Conservation (phyloP, 106 monocot species). For the Platanthera zijinensis region DNA sequence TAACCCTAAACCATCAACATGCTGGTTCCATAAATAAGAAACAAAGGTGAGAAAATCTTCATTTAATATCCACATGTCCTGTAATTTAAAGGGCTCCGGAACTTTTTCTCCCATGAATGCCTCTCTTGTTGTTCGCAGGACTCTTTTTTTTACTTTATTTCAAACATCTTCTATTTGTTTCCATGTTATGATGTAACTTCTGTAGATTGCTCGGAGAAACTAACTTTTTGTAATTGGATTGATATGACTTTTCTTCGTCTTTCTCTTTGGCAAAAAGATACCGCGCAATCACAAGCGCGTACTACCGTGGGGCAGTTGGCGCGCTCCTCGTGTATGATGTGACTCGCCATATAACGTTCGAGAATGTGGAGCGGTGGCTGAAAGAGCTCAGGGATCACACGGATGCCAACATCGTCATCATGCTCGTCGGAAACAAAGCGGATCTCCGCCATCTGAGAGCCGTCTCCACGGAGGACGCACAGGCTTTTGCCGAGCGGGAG, state of each 20-base stretch:
- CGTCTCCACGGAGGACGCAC: slow-evolving; percentile 4
- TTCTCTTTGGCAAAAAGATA: neutral
- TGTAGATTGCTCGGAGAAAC: too few species aligned
- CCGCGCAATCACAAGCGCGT: slow-evolving; percentile 18
- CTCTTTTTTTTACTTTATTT: too few species aligned
- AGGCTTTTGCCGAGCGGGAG: slow-evolving; percentile 11
- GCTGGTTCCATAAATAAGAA: too few species aligned
- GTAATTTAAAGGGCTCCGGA: too few species aligned
- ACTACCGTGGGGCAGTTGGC: slow-evolving; percentile 17
- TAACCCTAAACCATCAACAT: too few species aligned
- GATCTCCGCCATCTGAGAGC: slow-evolving; percentile 14
- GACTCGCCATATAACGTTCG: slow-evolving; percentile 12
- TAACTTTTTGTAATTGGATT: too few species aligned
- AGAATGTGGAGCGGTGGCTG: slow-evolving; percentile 13
- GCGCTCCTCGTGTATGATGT: slow-evolving; percentile 17
- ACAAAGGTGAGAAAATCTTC: too few species aligned
- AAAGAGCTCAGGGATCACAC: slow-evolving; percentile 18
- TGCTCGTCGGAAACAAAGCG: slow-evolving; percentile 16
- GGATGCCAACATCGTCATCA: slow-evolving; percentile 19
- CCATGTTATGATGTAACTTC: too few species aligned
- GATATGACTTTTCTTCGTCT: neutral
- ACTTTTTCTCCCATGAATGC: too few species aligned
- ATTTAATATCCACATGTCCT: too few species aligned
- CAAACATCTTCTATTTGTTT: too few species aligned
- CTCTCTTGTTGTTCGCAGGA: too few species aligned